Percentiles rank a stretch among this genome's conserved stretches.
Conservation (phyloP, 2,329 filamentous ascomycete genomes). For the Thielaviopsis ethacetica region DNA sequence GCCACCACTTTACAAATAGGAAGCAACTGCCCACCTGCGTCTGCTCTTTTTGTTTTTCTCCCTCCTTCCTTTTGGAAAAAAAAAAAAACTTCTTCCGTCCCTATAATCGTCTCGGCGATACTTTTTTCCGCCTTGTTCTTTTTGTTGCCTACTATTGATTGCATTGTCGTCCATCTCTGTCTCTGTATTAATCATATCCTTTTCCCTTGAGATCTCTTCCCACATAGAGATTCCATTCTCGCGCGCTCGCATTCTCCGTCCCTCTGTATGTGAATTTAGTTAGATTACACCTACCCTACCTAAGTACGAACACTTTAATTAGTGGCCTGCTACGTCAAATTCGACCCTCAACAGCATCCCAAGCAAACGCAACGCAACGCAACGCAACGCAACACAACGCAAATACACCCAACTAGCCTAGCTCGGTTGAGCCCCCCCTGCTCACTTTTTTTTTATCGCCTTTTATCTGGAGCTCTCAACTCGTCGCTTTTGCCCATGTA, state of each 20-base stretch:
- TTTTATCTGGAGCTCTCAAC: background rate
- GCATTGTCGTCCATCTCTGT: conserved; percentile 14
- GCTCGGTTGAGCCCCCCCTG: background rate
- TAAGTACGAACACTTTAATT: background rate
- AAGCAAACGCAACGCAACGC: background rate
- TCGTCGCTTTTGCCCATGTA: background rate
- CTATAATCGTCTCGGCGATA: background rate
- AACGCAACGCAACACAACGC: background rate
- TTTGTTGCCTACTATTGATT: conserved; percentile 10
- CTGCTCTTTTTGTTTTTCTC: background rate
- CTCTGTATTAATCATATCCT: background rate
- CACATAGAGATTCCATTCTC: background rate
- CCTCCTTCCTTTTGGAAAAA: background rate
- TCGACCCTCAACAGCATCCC: background rate
- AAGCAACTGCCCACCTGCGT: background rate
- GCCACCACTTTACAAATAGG: conserved; percentile 1
- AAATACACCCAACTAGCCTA: background rate
- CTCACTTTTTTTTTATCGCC: background rate
- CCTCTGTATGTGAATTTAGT: conserved; percentile 1
- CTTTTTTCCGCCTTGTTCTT: background rate
- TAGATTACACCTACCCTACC: background rate
- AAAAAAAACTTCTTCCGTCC: background rate
- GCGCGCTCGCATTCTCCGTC: background rate
- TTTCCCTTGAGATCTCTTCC: background rate
- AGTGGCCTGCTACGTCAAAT: background rate